Conservation (phyloP, 805 yeast species). For the Helenozyma baotianmanensis region DNA sequence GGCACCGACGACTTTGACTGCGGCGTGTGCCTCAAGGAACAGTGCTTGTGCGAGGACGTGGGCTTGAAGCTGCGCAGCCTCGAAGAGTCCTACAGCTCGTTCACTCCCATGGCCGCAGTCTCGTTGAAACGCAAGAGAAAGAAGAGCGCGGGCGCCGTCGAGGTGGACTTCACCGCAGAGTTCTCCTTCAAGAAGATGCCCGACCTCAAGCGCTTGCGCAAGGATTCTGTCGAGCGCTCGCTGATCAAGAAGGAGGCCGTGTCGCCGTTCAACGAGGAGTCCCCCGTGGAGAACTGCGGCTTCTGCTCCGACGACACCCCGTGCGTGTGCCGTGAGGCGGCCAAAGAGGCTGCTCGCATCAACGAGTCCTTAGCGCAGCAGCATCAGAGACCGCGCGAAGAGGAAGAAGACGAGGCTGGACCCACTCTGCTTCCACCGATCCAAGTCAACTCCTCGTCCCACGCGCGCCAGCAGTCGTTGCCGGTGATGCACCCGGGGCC, state of each 20-base stretch:
- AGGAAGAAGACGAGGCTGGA: conserved; percentile 27
- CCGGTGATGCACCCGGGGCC: conserved; percentile 67
- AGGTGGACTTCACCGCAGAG: conserved; percentile 55
- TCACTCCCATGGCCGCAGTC: conserved; percentile 66
- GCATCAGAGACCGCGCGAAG: conserved; percentile 12
- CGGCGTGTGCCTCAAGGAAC: conserved; percentile 65
- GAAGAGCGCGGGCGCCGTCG: conserved; percentile 19
- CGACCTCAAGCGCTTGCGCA: conserved; percentile 30
- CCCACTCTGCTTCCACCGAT: conserved; percentile 41
- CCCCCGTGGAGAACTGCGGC: conserved; percentile 76
- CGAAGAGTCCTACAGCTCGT: conserved; percentile 35
- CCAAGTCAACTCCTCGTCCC: conserved; percentile 21
- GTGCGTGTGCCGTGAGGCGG: conserved; percentile 85
- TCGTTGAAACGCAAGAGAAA: conserved; percentile 42
- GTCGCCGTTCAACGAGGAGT: conserved; percentile 35
- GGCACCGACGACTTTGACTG: conserved; percentile 40
- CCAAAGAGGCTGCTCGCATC: conserved; percentile 44
- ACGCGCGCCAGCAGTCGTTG: conserved; percentile 34
- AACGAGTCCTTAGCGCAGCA: conserved; percentile 22
- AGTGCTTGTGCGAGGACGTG: conserved; percentile 58
- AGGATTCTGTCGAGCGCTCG: conserved; percentile 1
- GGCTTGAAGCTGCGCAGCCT: conserved; percentile 34
- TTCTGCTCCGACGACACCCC: conserved; percentile 91
- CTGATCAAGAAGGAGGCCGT: conserved; percentile 2
- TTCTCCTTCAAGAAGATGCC: conserved; percentile 34